Evolutionary conservation across 2,329 filamentous ascomycete genomes (phyloP), one percentile per base, ranked within the genome.

Genomic region (Alternaria conjuncta): DNA sequence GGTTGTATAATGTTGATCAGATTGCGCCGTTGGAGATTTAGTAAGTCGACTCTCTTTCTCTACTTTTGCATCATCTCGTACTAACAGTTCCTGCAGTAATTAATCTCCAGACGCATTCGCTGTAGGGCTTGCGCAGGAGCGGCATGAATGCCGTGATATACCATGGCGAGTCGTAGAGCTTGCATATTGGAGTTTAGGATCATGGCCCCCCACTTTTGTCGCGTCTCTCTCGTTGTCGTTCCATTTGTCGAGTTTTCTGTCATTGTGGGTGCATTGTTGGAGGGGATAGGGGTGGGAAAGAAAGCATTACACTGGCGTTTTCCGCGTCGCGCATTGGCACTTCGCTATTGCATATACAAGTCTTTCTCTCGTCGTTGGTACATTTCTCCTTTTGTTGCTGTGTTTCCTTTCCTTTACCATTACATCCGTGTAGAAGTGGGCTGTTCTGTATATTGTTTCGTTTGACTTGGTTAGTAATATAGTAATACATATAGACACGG

Each of bases 1-100:
- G 96, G 96, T 87, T 97, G 66, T 98, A 97, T 82, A 93, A 95
- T 76, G 93, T 98, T 60, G 96, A 99, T 80, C 91, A 96, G 80
- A 90, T 99, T 78, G 96, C 96, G 73, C 96, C 96, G 60, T 85
- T 99, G 81, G 94, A 97, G 82, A 98, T 99, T 75, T 99, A 99
- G 60, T 60, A 32, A 32, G 30, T n/a, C n/a, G n/a, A n/a, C n/a
- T n/a, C n/a, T n/a, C n/a, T n/a, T n/a, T n/a, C n/a, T 32, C 30
- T 32, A 32, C 13, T 32, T 15, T 32, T 32, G 6, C 2, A 0
- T 0, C 13, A 32, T 32, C 30, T 32, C 30, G 30, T 32, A 32
- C 30, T 45, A 21, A 45, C 18, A 20, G 6, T 45, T 7, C 20
- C 11, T 21, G 43, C 43, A 45, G 43, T 21, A 45, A 45, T 8